Evolutionary conservation across 192 early-diverging fungal genomes (phyloP).

Genomic region (Umbelopsis ramanniana): DNA sequence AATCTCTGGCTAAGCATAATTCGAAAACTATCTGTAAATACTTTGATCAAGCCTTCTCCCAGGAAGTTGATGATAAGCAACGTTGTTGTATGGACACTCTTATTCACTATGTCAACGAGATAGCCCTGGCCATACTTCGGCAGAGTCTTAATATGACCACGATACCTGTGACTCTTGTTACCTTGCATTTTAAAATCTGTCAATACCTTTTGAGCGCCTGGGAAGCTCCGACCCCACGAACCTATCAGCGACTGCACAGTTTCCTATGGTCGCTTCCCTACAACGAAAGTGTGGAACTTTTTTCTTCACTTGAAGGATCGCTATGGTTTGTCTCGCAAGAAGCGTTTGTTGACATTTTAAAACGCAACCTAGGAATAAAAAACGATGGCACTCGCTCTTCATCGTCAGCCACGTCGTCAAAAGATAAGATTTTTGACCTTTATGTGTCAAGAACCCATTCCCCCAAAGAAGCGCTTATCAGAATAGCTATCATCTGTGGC

Average conservation of each 20-base stretch:
- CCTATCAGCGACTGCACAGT: background rate
- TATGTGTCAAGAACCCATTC: background rate
- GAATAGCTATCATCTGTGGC: background rate
- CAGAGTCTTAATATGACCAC: constrained; percentile 5
- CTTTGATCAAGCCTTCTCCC: background rate
- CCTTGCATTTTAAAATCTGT: constrained; percentile 6
- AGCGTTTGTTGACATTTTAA: background rate
- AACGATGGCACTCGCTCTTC: background rate
- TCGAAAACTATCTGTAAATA: constrained; percentile 14
- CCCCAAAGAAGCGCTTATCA: background rate
- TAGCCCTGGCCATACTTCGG: background rate
- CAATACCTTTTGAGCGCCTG: constrained; percentile 12
- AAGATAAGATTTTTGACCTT: background rate
- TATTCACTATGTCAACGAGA: background rate
- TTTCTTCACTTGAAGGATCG: background rate
- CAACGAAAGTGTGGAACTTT: background rate
- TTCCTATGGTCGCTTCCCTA: background rate
- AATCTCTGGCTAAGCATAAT: background rate
- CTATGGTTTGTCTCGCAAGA: background rate
- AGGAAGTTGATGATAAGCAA: background rate
- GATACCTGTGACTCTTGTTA: constrained; percentile 5
- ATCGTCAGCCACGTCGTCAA: background rate
- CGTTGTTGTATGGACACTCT: background rate
- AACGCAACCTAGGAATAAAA: background rate
- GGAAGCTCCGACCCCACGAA: background rate